Percentiles rank a stretch among this genome's conserved stretches.
These are phyloP conservation scores for Ananas comosus DNA, from an alignment of 176 grass and related monocot genomes.

Conservation along the genomic window DNA sequence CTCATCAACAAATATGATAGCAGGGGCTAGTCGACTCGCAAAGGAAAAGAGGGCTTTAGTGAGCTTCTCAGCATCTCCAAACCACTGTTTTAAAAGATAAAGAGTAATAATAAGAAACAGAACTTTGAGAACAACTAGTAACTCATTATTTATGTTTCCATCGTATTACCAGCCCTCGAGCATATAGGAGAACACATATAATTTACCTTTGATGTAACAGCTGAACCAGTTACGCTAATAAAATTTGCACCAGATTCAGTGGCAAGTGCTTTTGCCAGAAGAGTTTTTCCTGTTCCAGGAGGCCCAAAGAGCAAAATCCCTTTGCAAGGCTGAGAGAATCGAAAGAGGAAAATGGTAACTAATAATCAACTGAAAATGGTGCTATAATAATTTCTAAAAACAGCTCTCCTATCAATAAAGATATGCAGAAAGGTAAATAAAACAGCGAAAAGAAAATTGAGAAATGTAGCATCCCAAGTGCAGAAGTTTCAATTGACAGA, in stretches of 20 bases:
- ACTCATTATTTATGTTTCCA: not conserved
- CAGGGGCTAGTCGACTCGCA: conserved; percentile 67
- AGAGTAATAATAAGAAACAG: conserved; percentile 9
- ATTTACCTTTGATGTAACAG: conserved; percentile 92
- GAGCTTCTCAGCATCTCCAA: conserved; percentile 97
- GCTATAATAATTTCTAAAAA: no score
- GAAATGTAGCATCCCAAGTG: not conserved
- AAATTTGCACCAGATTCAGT: conserved; percentile 98
- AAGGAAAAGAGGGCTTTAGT: conserved; percentile 97
- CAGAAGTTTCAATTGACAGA: not conserved
- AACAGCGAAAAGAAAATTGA: not conserved
- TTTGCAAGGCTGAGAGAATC: conserved; percentile 80
- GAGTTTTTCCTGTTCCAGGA: conserved; percentile 94
- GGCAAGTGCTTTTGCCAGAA: conserved; percentile 94
- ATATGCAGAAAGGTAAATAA: not conserved
- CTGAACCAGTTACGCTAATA: conserved; percentile 84
- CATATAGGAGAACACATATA: not conserved
- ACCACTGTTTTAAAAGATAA: conserved; percentile 66
- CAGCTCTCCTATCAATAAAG: not conserved
- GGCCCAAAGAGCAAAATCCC: conserved; percentile 95
- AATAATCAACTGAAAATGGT: not conserved
- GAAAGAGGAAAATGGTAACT: not conserved
- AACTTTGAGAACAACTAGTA: not conserved
- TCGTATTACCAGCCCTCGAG: not conserved
- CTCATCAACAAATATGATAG: conserved; percentile 98